These are phyloP conservation scores for Dryadomyces quercus-mongolicae DNA, from an alignment of 2,329 filamentous ascomycete species.

Conservation along the genomic window DNA sequence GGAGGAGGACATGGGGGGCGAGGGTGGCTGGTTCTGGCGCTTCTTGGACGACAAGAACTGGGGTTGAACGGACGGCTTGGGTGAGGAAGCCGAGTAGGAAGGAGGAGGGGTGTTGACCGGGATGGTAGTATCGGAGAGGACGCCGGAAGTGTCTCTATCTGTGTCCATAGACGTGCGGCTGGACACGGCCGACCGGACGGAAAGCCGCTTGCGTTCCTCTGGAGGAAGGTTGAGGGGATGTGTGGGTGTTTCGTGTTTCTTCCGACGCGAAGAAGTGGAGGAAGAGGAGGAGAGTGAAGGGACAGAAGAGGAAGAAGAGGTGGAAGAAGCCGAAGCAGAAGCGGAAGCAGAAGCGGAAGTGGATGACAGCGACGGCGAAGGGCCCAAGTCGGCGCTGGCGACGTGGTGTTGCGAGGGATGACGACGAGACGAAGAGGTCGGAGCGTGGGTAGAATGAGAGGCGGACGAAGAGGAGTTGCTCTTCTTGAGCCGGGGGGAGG, in stretches of 20 bases:
- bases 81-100: constrained; percentile 20
- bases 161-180: constrained; percentile 62
- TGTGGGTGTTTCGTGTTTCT: constrained; percentile 50
- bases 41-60: constrained; percentile 2
- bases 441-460: neutral
- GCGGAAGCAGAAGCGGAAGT: neutral
- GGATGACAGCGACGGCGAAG: neutral
- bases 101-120: constrained; percentile 27
- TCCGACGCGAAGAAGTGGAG: constrained; percentile 30
- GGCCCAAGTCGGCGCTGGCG: neutral
- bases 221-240: constrained; percentile 86
- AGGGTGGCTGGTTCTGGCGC: constrained; percentile 19
- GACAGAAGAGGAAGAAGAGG: constrained; percentile 16
- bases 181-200: constrained; percentile 52
- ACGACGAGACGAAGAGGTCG: constrained; percentile 1
- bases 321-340: neutral
- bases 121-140: constrained; percentile 16
- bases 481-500: neutral
- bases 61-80: neutral
- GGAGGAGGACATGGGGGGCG: constrained; percentile 2
- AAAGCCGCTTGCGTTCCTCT: constrained; percentile 71
- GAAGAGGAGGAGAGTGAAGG: neutral
- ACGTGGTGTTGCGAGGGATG: neutral
- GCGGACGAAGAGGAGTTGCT: neutral
- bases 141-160: constrained; percentile 50